These are phyloP conservation scores for Gossypium turneri DNA, from an alignment of 345 rosid genomes.

Conservation along the genomic window DNA sequence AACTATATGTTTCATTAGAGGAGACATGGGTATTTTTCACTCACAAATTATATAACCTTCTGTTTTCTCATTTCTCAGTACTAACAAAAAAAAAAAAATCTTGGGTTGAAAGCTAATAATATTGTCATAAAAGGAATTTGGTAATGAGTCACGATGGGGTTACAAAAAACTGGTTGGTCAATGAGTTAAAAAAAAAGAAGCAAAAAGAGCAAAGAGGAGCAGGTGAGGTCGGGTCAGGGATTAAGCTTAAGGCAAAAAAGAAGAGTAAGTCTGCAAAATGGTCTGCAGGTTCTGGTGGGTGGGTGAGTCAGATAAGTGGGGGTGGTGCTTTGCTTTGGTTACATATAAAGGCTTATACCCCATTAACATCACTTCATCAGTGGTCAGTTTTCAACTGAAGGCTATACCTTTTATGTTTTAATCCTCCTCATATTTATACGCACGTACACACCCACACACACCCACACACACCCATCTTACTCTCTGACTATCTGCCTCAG, in stretches of 20 bases:
- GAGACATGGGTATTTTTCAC: neutral
- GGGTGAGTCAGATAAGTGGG: neutral
- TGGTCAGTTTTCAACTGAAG: neutral
- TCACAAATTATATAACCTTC: neutral
- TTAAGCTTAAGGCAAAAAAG: conserved; percentile 10
- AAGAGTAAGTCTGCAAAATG: neutral
- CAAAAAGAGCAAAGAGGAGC: neutral
- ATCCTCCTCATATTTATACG: neutral
- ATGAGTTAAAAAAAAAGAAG: neutral
- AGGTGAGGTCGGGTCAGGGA: neutral
- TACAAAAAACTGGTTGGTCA: neutral
- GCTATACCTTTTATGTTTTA: neutral
- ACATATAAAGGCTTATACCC: neutral
- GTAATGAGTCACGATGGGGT: neutral
- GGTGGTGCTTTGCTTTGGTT: neutral
- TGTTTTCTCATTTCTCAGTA: neutral
- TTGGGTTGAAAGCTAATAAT: neutral
- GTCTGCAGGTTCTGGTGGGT: neutral
- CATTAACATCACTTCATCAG: neutral
- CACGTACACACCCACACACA: neutral
- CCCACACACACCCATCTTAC: too few relatives aligned
- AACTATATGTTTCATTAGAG: neutral
- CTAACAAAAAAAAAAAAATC: neutral
- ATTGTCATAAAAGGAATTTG: neutral
- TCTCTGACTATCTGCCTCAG: neutral